These are phyloP conservation scores for Phytophthora hybrid DNA, from an alignment of 352 stramenopile genomes.

Conservation along the genomic window DNA sequence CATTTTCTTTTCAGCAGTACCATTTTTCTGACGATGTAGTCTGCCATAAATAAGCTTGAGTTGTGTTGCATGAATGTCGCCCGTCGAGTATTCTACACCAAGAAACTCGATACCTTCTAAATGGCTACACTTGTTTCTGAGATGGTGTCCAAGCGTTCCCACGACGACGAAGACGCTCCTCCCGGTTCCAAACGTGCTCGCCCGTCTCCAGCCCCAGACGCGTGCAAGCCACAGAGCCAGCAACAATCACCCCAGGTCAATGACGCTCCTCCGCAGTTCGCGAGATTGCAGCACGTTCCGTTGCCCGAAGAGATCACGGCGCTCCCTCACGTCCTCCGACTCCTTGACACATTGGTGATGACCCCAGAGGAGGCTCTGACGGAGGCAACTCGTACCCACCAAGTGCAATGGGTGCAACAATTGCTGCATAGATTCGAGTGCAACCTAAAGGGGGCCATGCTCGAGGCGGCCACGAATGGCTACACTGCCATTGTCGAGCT, in stretches of 20 bases:
- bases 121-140: not conserved
- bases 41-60: too few relatives aligned
- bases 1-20: too few relatives aligned
- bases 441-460: not conserved
- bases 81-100: too few relatives aligned
- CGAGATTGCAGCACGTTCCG: not conserved
- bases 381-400: not conserved
- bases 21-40: too few relatives aligned
- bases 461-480: not conserved
- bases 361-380: not conserved
- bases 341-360: not conserved
- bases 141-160: not conserved
- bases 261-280: not conserved
- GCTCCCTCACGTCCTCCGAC: not conserved
- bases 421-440: not conserved
- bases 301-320: not conserved
- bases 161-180: not conserved
- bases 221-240: not conserved
- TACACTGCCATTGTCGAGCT: not conserved
- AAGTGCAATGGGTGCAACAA: not conserved
- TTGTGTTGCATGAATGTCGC: too few relatives aligned
- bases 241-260: not conserved
- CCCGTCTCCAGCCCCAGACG: not conserved
- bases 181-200: not conserved
- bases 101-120: too few relatives aligned